These are phyloP conservation scores for Diphasiastrum complanatum DNA, from an alignment of 83 land plant genomes.

Conservation along the genomic window DNA sequence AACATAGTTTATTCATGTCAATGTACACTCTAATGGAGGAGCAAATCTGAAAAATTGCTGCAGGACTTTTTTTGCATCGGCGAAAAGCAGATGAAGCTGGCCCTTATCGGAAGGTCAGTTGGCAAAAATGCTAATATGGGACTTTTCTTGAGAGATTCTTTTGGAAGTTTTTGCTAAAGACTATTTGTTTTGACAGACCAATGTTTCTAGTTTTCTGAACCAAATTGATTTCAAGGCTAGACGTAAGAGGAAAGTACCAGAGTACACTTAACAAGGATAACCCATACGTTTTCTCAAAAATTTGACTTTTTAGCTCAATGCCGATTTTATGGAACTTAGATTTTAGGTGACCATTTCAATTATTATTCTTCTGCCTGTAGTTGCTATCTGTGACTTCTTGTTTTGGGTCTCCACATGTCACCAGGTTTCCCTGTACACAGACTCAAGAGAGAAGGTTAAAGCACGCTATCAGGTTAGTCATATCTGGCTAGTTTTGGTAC, in stretches of 20 bases:
- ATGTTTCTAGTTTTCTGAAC: no score
- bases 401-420: not conserved
- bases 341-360: no score
- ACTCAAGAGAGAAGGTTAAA: slow-evolving; percentile 87
- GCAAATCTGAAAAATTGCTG: not conserved
- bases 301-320: no score
- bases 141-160: not conserved
- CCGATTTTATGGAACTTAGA: no score
- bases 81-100: slow-evolving; percentile 34
- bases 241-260: no score
- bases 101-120: slow-evolving; percentile 25
- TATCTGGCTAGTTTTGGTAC: not conserved
- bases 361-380: not conserved
- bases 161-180: not conserved
- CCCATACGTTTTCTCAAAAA: no score
- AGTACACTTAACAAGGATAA: no score
- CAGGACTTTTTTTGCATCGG: slow-evolving; percentile 31
- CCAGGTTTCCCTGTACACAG: slow-evolving; percentile 78
- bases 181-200: no score
- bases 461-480: slow-evolving; percentile 88
- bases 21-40: not conserved
- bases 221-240: no score
- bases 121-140: not conserved
- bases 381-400: slow-evolving; percentile 14
- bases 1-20: not conserved